Evolutionary conservation across 169 alveolate species (phyloP), one percentile per base, ranked within the genome.

Genomic region (Plasmodium billcollinsi): DNA sequence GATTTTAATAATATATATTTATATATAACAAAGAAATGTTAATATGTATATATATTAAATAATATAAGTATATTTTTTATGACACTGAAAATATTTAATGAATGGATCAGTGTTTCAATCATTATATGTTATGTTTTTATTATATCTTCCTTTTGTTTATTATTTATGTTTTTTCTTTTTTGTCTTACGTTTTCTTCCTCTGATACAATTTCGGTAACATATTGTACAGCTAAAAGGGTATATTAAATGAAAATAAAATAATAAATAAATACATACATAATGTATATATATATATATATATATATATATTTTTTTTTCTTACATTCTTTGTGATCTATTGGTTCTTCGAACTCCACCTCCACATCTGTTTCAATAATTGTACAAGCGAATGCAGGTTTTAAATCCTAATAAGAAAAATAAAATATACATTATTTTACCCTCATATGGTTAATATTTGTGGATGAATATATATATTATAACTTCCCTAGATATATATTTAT

Each of bases 351-450:
- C 65, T 98, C 99, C 5, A 98, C 99, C 67, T 96, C 98, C 45
- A 97, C 95, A 91, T 98, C 99, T 29, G 99, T 97, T 93, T 98
- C 98, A n/a, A 98, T 95, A 12, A 97, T 98, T 56, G 97, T 96
- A 69, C 98, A 97, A 9, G 98, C 98, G 73, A 95, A 88, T 4
- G 94, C 94, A n/a, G 99, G 99, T 67, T 95, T 96, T 62, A 96
- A 93, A 43, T 96, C 96, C 96, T 92, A 62, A 56, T 56, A 62
- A n/a, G 43, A 52, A 43, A 65, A 52, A 54, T 0, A 33, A 70
- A 43, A 70, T 39, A 45, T 3, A 15, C 50, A 70, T 9, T 4
- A 2, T 11, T 50, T 12, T 14, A 21, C 47, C 49, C 11, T n/a
- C 50, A 76, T 12, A 67, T 56, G 21, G 6, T 15, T 11, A 56